Base-by-base conservation (phyloP, 2,329 filamentous ascomycete species). In the Ophiostoma tasmaniense region DNA sequence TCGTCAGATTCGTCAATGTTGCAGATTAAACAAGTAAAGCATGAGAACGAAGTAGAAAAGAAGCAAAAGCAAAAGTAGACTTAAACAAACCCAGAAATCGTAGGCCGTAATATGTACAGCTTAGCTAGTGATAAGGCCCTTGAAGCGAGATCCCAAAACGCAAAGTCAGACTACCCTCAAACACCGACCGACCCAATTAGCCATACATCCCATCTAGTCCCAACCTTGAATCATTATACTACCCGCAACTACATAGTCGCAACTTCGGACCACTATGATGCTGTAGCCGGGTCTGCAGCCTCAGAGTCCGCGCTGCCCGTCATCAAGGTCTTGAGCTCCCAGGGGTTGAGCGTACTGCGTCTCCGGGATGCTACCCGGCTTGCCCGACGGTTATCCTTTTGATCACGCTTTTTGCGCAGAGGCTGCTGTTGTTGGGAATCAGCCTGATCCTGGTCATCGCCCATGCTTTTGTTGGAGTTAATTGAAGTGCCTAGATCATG, bases 331-430 rank as follows among this genome's bases (percentile, higher is more conserved):
- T 90, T 85, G 75, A 93, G 78, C 78, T 94, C 91, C 82, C 89
- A 89, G 2, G 89, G 87, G 74, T 86, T 92, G 39, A 94, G 79
- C 25, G 90, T 93, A 74, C 89, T 92, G 76, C 91, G 84, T 75
- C 90, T 83, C 75, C 90, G 81, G 70, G 84, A 89, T 2, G 86
- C 82, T 10, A 77, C 81, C 80, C 80, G 89, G 77, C 76, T 87
- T 74, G 77, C 81, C 76, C 79, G 84, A 76, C 78, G 81, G 74
- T 81, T 65, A 13, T 66, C 69, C 8, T 62, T 66, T 28, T 37
- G 65, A 7, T 69, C 69, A n/a, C 85, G 52, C 59, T 83, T 79
- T 75, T 85, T 85, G 39, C 83, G 80, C 76, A 81, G 81, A 65
- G 77, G 75, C 3, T 77, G 76, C 66, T 45, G 33, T 37, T 74